Conservation (phyloP, 1,139 yeast genomes). For the Suhomyces wounanorum region DNA sequence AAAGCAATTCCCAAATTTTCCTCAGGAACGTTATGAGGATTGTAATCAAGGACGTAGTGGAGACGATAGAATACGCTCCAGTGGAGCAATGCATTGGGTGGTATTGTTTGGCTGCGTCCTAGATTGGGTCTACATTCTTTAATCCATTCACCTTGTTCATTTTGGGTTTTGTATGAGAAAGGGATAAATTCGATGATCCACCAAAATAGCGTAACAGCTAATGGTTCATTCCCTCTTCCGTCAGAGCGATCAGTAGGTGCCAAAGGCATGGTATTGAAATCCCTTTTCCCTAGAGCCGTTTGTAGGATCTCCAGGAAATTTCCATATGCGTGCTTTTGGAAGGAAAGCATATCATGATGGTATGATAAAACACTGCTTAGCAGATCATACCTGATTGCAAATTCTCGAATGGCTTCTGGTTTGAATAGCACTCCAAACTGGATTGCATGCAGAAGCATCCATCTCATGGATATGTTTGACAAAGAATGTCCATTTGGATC, state of each 20-base stretch:
- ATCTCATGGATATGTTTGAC: constrained; percentile 51
- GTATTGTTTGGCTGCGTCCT: constrained; percentile 53
- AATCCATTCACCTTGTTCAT: constrained; percentile 49
- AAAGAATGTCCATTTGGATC: constrained; percentile 31
- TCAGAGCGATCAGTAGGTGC: constrained; percentile 24
- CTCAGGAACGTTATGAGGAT: constrained; percentile 47
- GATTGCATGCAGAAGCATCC: constrained; percentile 59
- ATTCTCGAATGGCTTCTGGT: constrained; percentile 37
- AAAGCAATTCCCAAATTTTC: constrained; percentile 26
- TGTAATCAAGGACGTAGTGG: constrained; percentile 45
- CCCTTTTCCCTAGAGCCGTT: background rate
- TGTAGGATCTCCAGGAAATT: background rate
- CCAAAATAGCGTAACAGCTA: constrained; percentile 42
- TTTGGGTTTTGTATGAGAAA: constrained; percentile 50
- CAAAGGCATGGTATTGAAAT: constrained; percentile 10
- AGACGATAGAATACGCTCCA: constrained; percentile 65
- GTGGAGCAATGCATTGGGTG: constrained; percentile 49
- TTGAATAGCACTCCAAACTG: constrained; percentile 51
- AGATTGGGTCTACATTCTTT: constrained; percentile 52
- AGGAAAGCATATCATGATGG: constrained; percentile 48
- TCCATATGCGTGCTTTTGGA: constrained; percentile 3
- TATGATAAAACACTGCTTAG: constrained; percentile 43
- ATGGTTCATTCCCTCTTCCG: constrained; percentile 35
- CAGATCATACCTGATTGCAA: constrained; percentile 38
- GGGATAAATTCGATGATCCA: constrained; percentile 65